A percentile compares a stretch with the other conserved stretches of the same genome.
phyloP scores from a whole-genome alignment of 495 filamentous ascomycete species.

The Diplogelasinospora grovesii region DNA sequence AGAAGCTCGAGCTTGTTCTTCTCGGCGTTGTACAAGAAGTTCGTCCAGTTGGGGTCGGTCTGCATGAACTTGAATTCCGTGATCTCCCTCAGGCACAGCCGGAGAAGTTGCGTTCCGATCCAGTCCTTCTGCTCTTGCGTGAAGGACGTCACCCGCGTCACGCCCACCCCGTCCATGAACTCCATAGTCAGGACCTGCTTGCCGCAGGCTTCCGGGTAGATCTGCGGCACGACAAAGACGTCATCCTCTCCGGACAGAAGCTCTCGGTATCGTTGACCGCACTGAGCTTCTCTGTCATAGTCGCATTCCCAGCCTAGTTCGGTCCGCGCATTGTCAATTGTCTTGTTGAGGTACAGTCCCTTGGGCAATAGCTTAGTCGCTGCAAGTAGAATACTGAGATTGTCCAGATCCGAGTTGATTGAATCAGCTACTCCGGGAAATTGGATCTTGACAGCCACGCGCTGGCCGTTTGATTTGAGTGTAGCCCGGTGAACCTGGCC shows the following conservation, averaged over 20 bases:
- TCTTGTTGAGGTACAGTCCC: conserved; percentile 91
- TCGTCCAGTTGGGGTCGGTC: conserved; percentile 99
- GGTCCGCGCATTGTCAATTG: conserved; percentile 89
- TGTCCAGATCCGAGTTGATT: conserved; percentile 92
- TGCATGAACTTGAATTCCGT: conserved; percentile 96
- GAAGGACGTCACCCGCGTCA: conserved; percentile 71
- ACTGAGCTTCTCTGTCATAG: conserved; percentile 80
- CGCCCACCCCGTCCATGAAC: conserved; percentile 78
- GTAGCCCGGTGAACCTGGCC: conserved; percentile 89
- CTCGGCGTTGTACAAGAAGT: conserved; percentile 81
- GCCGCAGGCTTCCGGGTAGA: conserved; percentile 74
- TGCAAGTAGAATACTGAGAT: conserved; percentile 81
- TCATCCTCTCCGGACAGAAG: conserved; percentile 60
- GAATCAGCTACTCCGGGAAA: conserved; percentile 95
- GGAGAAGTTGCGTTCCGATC: conserved; percentile 87
- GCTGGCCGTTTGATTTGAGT: conserved; percentile 64
- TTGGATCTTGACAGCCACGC: conserved; percentile 92
- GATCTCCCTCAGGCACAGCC: conserved; percentile 89
- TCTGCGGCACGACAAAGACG: conserved; percentile 70
- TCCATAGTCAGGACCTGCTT: conserved; percentile 90
- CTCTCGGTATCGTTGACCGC: conserved; percentile 62
- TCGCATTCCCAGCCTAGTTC: conserved; percentile 98
- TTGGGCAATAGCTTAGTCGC: conserved; percentile 85
- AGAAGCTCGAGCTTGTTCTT: conserved; percentile 78
- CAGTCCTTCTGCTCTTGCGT: conserved; percentile 81